Evolutionary conservation across 192 early-diverging fungal species (phyloP), one percentile per base, ranked within the genome.

Genomic region (Coemansia sp.): DNA sequence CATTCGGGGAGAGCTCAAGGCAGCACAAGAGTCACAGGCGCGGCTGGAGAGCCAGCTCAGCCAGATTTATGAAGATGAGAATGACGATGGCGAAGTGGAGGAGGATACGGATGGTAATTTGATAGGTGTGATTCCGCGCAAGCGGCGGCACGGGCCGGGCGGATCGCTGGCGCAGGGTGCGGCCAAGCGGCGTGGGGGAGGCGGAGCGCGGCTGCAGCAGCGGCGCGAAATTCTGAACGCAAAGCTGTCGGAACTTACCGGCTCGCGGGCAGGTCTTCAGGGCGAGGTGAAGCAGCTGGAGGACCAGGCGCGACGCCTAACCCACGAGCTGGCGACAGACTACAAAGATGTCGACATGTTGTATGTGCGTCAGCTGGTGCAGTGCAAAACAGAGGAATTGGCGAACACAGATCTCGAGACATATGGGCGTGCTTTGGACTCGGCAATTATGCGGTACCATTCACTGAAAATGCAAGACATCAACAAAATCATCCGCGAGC

Each of bases 401-500:
- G 94, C 90, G 7, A 64, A 86, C 41, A 66, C 71, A 3, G 97
- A 99, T 70, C 70, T 98, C 32, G 90, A 94, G 27, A 90, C 85
- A 38, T 97, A 95, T 57, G 77, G 85, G 18, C 90, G 89, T 66
- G 94, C 94, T 4, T 77, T 99, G 8, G 90, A 94, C 55, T 74
- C 76, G 19, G 90, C 91, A 2, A 94, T 99, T 65, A 91, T 95
- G 86, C 84, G 85, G 53, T 96, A 89, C 67, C 97, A 99, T 68
- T 83, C 91, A 27, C 66, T 88, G 56, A 97, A 98, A 68, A 99
- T 99, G 95, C 87, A 93, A 39, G 94, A 97, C 73, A 87, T 99
- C 61, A 99, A 99, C 77, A 90, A 92, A 74, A 91, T 92, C 54
- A 99, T 99, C 66, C 86, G 88, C 14, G 96, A 99, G 63, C 82